Evolutionary conservation across 805 yeast genomes (phyloP).

Genomic region (Ascoidea tarda): DNA sequence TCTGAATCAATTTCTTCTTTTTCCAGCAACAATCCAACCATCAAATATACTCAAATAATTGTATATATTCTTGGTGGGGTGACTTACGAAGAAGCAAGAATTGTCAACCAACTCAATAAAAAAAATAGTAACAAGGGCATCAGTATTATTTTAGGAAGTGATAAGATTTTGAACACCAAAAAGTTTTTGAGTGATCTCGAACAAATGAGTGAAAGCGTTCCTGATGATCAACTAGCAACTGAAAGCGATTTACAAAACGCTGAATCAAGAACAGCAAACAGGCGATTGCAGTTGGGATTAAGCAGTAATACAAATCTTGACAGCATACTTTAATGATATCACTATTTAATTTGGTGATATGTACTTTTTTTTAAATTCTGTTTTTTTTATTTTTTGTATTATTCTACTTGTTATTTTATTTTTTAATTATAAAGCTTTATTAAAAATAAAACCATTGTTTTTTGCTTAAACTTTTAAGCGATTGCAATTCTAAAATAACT

Average conservation of each 20-base stretch:
- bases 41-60: conserved; percentile 49
- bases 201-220: not conserved
- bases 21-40: conserved; percentile 4
- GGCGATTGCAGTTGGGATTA: conserved; percentile 4
- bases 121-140: conserved; percentile 33
- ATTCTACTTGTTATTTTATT: no score
- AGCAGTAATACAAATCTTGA: conserved; percentile 14
- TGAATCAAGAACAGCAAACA: not conserved
- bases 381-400: no score
- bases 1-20: conserved; percentile 17
- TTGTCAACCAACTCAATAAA: conserved; percentile 57
- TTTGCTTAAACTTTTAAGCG: no score
- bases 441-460: no score
- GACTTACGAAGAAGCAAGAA: conserved; percentile 83
- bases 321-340: not conserved
- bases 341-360: no score
- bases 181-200: conserved; percentile 10
- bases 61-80: conserved; percentile 76
- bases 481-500: no score
- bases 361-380: no score
- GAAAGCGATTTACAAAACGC: not conserved
- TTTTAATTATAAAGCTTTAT: no score
- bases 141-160: conserved; percentile 73
- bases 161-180: conserved; percentile 36
- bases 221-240: not conserved